Evolutionary conservation across 75 land plant species (phyloP).

Genomic region (Selaginella tamariscina): DNA sequence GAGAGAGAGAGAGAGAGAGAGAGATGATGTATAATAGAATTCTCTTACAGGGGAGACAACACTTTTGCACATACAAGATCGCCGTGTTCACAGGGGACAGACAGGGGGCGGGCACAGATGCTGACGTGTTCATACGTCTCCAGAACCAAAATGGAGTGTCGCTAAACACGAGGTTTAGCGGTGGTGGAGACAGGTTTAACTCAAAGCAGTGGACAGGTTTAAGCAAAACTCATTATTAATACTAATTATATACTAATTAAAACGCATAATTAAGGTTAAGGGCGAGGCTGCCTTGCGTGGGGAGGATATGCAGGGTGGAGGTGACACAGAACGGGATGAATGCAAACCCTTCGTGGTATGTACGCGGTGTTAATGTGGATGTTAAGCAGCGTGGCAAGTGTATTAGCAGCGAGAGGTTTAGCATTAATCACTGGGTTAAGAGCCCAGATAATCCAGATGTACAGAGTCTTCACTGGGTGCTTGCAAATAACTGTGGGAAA

Average conservation of each 20-base stretch:
- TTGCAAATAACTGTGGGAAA: not conserved
- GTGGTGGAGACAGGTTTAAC: no score
- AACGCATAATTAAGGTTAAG: no score
- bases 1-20: no score
- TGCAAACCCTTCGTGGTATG: not conserved
- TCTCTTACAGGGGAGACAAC: constrained; percentile 7
- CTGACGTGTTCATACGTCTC: not conserved
- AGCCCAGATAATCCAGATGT: not conserved
- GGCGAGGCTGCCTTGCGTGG: no score
- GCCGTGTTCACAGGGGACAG: not conserved
- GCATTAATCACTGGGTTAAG: not conserved
- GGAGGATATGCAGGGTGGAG: not conserved
- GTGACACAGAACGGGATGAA: not conserved
- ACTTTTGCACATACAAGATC: constrained; percentile 3
- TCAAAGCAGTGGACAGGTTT: no score
- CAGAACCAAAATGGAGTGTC: not conserved
- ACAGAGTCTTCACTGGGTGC: not conserved
- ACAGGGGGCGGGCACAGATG: constrained; percentile 4
- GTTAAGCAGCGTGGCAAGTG: not conserved
- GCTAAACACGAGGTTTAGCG: no score
- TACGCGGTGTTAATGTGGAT: not conserved
- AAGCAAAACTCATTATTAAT: no score
- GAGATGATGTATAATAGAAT: no score
- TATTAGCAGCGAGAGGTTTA: not conserved
- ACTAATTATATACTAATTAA: no score